Conservation (phyloP, 1,284 basidiomycete species). For the Fomitopsis schrenkii region DNA sequence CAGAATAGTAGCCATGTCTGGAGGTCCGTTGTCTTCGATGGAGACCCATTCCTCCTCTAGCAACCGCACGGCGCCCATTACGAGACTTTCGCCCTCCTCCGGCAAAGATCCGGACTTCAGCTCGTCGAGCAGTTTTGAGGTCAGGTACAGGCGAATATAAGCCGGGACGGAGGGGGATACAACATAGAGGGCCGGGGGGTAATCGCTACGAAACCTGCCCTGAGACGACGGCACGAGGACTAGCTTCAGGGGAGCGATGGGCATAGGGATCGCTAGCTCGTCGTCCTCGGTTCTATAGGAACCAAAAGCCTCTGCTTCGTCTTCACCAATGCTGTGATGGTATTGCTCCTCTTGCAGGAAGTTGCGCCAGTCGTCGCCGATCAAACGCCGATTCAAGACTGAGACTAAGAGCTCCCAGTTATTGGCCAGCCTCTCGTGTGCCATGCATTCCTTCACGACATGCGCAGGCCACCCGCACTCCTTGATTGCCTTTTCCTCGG, state of each 20-base stretch:
- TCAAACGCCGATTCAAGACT: slow-evolving; percentile 44
- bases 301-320: slow-evolving; percentile 72
- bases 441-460: slow-evolving; percentile 56
- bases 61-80: slow-evolving; percentile 72
- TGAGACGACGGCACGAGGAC: slow-evolving; percentile 59
- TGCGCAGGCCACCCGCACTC: slow-evolving; percentile 82
- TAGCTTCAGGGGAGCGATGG: slow-evolving; percentile 59
- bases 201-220: slow-evolving; percentile 47
- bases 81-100: slow-evolving; percentile 67
- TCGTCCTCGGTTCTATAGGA: slow-evolving; percentile 38
- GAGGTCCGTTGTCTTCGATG: slow-evolving; percentile 67
- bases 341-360: slow-evolving; percentile 8
- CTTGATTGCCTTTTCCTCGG: slow-evolving; percentile 78
- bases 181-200: slow-evolving; percentile 71
- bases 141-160: slow-evolving; percentile 83
- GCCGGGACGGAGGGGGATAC: slow-evolving; percentile 70
- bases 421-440: slow-evolving; percentile 34
- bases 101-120: slow-evolving; percentile 55
- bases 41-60: slow-evolving; percentile 69
- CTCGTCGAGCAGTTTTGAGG: slow-evolving; percentile 57
- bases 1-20: slow-evolving; percentile 66
- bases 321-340: slow-evolving; percentile 37
- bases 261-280: slow-evolving; percentile 58
- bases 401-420: slow-evolving; percentile 50
- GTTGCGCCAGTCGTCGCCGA: slow-evolving; percentile 33